phyloP scores from a whole-genome alignment of 345 rosid genomes.

The Lenwebbia sp. region DNA sequence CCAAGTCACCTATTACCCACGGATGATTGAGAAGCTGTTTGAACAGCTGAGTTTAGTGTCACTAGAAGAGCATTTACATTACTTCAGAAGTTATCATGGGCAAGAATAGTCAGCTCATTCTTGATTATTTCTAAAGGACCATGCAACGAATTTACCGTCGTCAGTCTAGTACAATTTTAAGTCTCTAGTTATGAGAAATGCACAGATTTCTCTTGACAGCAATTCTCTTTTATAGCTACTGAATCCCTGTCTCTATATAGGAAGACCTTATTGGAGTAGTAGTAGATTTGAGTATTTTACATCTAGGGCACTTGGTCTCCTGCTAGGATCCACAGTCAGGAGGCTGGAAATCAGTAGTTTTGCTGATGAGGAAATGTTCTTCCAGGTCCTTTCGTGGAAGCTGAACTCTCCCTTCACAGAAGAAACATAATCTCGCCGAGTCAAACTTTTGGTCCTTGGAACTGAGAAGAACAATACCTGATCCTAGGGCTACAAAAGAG shows the following conservation, averaged over 20 bases:
- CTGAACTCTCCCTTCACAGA: conserved; percentile 44
- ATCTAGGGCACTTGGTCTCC: conserved; percentile 47
- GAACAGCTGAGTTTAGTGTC: neutral
- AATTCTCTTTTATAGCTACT: neutral
- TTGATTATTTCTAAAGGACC: neutral
- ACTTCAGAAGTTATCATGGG: neutral
- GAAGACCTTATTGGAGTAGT: neutral
- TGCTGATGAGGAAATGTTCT: conserved; percentile 46
- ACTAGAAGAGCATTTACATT: neutral
- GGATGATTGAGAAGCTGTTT: conserved; percentile 42
- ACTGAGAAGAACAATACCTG: neutral
- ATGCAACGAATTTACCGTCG: neutral
- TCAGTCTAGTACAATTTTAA: neutral
- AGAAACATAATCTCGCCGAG: neutral
- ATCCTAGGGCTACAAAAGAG: neutral
- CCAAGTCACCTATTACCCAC: conserved; percentile 57
- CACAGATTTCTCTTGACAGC: neutral
- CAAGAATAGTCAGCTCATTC: neutral
- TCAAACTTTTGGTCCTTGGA: neutral
- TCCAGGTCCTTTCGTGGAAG: conserved; percentile 57
- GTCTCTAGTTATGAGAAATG: neutral
- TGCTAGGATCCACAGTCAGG: conserved; percentile 46
- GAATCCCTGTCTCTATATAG: neutral
- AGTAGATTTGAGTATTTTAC: conserved; percentile 4
- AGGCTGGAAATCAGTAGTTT: conserved; percentile 43